Evolutionary conservation across 257 asterid species (phyloP).

Genomic region (Plantago elongata): DNA sequence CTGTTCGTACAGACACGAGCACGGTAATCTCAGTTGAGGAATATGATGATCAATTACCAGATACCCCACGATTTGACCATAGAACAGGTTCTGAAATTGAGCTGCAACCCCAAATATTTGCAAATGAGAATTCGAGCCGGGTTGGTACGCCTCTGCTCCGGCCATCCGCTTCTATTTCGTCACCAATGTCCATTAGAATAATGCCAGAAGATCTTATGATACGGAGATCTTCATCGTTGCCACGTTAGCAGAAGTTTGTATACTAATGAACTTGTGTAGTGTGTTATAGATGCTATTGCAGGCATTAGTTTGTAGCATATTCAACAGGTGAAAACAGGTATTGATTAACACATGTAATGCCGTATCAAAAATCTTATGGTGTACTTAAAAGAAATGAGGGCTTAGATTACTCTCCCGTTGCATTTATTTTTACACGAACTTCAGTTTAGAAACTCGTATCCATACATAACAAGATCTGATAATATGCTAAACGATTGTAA

Average conservation of each 20-base stretch:
- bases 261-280: neutral
- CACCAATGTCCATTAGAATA: constrained; percentile 31
- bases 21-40: constrained; percentile 80
- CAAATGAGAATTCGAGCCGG: constrained; percentile 50
- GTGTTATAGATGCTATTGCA: constrained; percentile 33
- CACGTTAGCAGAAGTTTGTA: constrained; percentile 24
- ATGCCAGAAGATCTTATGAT: constrained; percentile 30
- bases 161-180: constrained; percentile 56
- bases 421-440: neutral
- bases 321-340: neutral
- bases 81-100: constrained; percentile 45
- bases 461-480: too few species aligned
- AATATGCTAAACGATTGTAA: too few species aligned
- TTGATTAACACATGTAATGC: constrained; percentile 7
- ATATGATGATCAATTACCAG: constrained; percentile 41
- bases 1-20: constrained; percentile 78
- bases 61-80: constrained; percentile 48
- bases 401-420: neutral
- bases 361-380: constrained; percentile 1
- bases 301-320: constrained; percentile 33
- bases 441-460: too few species aligned
- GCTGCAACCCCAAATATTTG: constrained; percentile 35
- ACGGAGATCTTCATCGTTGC: constrained; percentile 59
- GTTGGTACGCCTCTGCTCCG: constrained; percentile 69
- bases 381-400: neutral